phyloP scores from a whole-genome alignment of 2,329 filamentous ascomycete species.

The Geosmithia putterillii region DNA sequence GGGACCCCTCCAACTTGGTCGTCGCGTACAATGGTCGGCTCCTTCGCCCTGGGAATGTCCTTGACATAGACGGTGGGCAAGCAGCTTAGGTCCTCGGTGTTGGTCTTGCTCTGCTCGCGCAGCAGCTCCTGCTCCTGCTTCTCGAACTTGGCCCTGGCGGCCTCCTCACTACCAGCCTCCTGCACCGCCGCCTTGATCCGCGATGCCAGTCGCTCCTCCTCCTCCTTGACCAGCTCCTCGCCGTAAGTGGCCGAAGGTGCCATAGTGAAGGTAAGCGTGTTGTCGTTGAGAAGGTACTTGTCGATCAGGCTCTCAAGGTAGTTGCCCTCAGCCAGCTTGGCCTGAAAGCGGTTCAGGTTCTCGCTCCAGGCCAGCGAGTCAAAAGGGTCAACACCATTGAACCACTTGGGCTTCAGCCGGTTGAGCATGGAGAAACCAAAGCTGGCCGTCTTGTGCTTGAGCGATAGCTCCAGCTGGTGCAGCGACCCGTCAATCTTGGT shows the following conservation, averaged over 20 bases:
- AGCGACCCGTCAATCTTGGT: slow-evolving; percentile 88
- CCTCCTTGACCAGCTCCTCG: slow-evolving; percentile 63
- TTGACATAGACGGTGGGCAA: slow-evolving; percentile 78
- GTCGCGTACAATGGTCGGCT: slow-evolving; percentile 46
- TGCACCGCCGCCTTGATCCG: slow-evolving; percentile 63
- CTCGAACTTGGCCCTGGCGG: slow-evolving; percentile 60
- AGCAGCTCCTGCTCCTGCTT: slow-evolving; percentile 71
- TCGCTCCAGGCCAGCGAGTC: slow-evolving; percentile 87
- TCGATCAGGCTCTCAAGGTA: slow-evolving; percentile 80
- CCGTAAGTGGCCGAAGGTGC: slow-evolving; percentile 66
- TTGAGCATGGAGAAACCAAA: slow-evolving; percentile 90
- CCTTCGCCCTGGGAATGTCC: slow-evolving; percentile 74
- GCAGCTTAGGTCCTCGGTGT: slow-evolving; percentile 74
- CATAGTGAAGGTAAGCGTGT: slow-evolving; percentile 90
- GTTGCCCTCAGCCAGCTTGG: slow-evolving; percentile 57
- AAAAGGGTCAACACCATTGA: slow-evolving; percentile 88
- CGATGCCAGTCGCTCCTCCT: slow-evolving; percentile 57
- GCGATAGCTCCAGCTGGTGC: slow-evolving; percentile 81
- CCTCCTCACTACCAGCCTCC: slow-evolving; percentile 56
- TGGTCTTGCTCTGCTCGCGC: slow-evolving; percentile 71
- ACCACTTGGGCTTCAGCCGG: slow-evolving; percentile 83
- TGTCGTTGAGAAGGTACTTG: slow-evolving; percentile 82
- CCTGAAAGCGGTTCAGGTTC: slow-evolving; percentile 71
- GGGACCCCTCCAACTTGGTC: slow-evolving; percentile 52
- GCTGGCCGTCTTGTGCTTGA: slow-evolving; percentile 93